Evolutionary conservation across 2,329 filamentous ascomycete species (phyloP), one percentile per base, ranked within the genome.

Genomic region (Aureobasidium sp.): DNA sequence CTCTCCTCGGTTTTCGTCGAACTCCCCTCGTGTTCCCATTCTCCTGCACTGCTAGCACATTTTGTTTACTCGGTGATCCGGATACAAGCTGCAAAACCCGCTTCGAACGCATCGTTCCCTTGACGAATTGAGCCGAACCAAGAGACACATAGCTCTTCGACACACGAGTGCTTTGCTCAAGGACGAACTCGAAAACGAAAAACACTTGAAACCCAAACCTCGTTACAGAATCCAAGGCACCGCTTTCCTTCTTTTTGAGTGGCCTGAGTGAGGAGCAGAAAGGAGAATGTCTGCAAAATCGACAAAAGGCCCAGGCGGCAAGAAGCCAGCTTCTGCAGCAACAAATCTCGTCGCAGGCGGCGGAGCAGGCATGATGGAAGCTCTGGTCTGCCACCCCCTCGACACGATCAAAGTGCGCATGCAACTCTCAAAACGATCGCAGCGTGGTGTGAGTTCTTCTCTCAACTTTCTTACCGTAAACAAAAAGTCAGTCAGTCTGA

Each of bases 331-430:
- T 64, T 91, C 91, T 62, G 89, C 87, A 66, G 92, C 92, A 48
- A 92, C 90, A 52, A 97, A 97, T 77, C 79, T 97, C 70, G 92
- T 97, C 71, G 94, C 94, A 74, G 94, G 94, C 74, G 94, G 94
- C 74, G 91, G 91, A 77, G 94, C 94, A 69, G 94, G 94, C 72
- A 97, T 97, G 93, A 97, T 97, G 92, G 94, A 99, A 79, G 94
- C 94, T 53, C 86, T 99, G 66, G 91, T 81, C 60, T 99, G 94
- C 77, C 94, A 99, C 81, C 94, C 94, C 65, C 29, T 64, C 89
- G 91, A 97, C 77, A 97, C 92, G 64, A 96, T 97, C 81, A 97
- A 99, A 84, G 94, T 99, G 65, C 91, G 94, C 69, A 99, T 99
- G 95, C 94, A 99, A 79, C 87, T 99, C 64, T 97, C 94, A 62